These are phyloP conservation scores for Notholithocarpus densiflorus DNA, from an alignment of 306 rosid species.

Conservation along the genomic window DNA sequence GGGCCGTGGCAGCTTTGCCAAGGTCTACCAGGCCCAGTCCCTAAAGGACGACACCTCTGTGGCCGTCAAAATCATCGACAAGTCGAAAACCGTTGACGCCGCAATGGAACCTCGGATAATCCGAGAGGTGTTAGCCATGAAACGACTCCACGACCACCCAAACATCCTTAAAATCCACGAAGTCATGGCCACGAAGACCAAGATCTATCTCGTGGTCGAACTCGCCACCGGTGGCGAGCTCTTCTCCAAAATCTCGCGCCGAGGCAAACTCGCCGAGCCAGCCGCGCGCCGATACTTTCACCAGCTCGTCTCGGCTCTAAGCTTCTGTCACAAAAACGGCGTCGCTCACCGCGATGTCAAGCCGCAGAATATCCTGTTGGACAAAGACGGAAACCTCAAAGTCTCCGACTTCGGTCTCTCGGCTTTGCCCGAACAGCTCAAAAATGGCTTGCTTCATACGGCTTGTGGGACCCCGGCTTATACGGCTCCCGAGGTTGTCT, in stretches of 20 bases:
- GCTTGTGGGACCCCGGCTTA: constrained; percentile 94
- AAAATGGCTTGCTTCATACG: constrained; percentile 73
- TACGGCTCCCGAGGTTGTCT: constrained; percentile 78
- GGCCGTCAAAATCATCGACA: constrained; percentile 78
- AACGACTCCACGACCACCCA: constrained; percentile 73
- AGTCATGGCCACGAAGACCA: constrained; percentile 76
- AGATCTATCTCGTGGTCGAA: constrained; percentile 81
- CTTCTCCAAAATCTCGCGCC: constrained; percentile 50
- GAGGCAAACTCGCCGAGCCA: constrained; percentile 44
- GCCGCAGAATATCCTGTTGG: constrained; percentile 86
- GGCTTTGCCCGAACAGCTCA: constrained; percentile 72
- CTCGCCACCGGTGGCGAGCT: constrained; percentile 87
- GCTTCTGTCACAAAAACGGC: constrained; percentile 75
- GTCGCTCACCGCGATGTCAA: constrained; percentile 85
- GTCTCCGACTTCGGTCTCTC: constrained; percentile 93
- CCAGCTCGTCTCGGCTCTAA: constrained; percentile 72
- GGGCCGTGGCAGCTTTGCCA: constrained; percentile 93
- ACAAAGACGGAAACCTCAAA: constrained; percentile 54
- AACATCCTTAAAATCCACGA: constrained; percentile 75
- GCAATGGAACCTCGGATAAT: constrained; percentile 71
- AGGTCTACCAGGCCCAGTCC: constrained; percentile 69
- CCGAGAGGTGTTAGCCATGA: constrained; percentile 82
- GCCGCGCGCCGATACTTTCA: constrained; percentile 62
- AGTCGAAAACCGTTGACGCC: constrained; percentile 52
- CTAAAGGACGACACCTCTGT: constrained; percentile 48